phyloP scores from a whole-genome alignment of 1,284 basidiomycete genomes.

The Leccinum brunneo-olivaceum region DNA sequence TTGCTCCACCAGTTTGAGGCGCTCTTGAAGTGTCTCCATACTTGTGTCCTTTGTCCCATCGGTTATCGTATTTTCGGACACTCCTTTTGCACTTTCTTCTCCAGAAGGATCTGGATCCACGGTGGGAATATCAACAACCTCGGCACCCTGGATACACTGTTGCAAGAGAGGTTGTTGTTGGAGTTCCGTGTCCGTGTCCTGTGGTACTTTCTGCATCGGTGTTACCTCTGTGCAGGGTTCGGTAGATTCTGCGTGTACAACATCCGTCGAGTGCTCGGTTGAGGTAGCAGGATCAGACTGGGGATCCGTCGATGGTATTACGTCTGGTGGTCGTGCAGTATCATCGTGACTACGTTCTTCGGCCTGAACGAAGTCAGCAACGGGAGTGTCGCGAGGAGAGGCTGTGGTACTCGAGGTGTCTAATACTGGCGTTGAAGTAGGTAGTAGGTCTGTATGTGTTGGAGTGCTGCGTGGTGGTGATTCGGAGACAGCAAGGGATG shows the following conservation, averaged over 20 bases:
- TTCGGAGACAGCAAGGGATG: slow-evolving; percentile 54
- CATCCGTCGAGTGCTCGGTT: background rate
- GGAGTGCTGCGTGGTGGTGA: slow-evolving; percentile 43
- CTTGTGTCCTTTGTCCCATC: slow-evolving; percentile 25
- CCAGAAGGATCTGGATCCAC: background rate
- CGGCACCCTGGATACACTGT: background rate
- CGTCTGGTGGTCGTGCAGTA: background rate
- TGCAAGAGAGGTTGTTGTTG: slow-evolving; percentile 1
- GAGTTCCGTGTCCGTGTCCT: background rate
- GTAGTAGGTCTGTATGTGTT: slow-evolving; percentile 39
- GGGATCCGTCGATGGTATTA: background rate
- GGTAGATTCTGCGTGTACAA: background rate
- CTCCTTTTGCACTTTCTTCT: background rate
- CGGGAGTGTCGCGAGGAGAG: background rate
- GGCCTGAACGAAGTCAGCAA: background rate
- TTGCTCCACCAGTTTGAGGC: slow-evolving; percentile 63
- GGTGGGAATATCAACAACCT: slow-evolving; percentile 3
- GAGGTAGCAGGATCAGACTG: slow-evolving; percentile 1
- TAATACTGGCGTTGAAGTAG: slow-evolving; percentile 40
- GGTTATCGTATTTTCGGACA: slow-evolving; percentile 6
- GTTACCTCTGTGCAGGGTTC: background rate
- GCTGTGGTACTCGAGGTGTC: slow-evolving; percentile 3
- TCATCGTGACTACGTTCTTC: slow-evolving; percentile 2
- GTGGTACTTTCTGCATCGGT: background rate
- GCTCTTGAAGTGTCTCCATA: slow-evolving; percentile 55